A percentile compares a stretch with the other conserved stretches of the same genome.
Conservation (phyloP, 441 rosid genomes). For the Syzygium malaccense region DNA sequence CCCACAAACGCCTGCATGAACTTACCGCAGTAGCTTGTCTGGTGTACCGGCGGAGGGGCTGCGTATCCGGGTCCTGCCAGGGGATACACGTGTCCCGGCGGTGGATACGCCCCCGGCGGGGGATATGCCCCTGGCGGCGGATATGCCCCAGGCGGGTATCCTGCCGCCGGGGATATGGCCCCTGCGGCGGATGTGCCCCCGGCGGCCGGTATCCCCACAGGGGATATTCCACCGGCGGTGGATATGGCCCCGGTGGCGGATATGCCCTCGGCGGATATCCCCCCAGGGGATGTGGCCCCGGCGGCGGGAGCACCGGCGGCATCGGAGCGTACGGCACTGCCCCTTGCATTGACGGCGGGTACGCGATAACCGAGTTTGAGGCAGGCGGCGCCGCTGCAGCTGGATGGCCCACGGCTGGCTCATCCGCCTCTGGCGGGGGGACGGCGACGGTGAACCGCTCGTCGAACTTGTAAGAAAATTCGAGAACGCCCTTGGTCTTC, state of each 20-base stretch:
- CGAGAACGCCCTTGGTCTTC: neutral
- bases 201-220: neutral
- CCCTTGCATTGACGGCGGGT: neutral
- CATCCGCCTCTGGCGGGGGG: neutral
- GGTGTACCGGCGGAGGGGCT: neutral
- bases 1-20: neutral
- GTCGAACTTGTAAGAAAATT: neutral
- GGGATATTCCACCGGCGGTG: neutral
- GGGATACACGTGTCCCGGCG: neutral
- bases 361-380: neutral
- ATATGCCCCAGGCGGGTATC: neutral
- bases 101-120: neutral
- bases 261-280: neutral
- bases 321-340: neutral
- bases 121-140: neutral
- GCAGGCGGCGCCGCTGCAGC: neutral
- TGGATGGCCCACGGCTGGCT: neutral
- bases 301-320: neutral
- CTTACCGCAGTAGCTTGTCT: neutral
- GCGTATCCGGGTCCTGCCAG: neutral
- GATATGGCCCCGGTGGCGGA: neutral
- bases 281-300: neutral
- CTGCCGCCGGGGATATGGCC: neutral
- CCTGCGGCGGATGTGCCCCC: neutral
- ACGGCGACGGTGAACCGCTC: neutral